Conservation (phyloP, 2,329 filamentous ascomycete genomes). For the Aureobasidium sp. region DNA sequence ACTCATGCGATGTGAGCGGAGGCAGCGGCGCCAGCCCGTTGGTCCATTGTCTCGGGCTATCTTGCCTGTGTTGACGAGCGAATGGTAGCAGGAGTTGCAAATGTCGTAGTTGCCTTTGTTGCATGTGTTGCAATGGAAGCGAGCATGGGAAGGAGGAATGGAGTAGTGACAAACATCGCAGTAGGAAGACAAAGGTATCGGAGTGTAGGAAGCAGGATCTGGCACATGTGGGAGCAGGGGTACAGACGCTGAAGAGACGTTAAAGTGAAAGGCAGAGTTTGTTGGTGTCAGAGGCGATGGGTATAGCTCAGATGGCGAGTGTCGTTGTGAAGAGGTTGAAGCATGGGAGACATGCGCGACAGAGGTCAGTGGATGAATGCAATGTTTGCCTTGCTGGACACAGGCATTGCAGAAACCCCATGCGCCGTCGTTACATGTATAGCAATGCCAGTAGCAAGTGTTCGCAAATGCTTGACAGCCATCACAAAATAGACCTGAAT, state of each 20-base stretch:
- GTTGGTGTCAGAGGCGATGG: slow-evolving; percentile 4
- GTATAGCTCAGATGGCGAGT: neutral
- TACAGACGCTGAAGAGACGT: slow-evolving; percentile 3
- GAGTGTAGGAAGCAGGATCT: slow-evolving; percentile 20
- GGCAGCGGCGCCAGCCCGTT: slow-evolving; percentile 74
- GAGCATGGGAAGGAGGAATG: slow-evolving; percentile 59
- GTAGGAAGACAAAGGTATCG: slow-evolving; percentile 61
- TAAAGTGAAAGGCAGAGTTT: slow-evolving; percentile 14
- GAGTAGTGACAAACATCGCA: slow-evolving; percentile 71
- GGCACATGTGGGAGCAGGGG: slow-evolving; percentile 28
- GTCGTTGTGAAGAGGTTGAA: neutral
- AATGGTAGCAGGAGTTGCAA: slow-evolving; percentile 68
- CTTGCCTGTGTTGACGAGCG: slow-evolving; percentile 52
- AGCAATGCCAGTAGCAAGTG: slow-evolving; percentile 83
- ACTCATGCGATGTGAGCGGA: slow-evolving; percentile 71
- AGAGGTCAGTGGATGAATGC: slow-evolving; percentile 72
- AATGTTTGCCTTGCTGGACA: slow-evolving; percentile 72
- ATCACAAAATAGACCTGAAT: slow-evolving; percentile 78
- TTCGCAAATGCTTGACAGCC: slow-evolving; percentile 66
- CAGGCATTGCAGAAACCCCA: slow-evolving; percentile 92
- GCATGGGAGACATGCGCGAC: slow-evolving; percentile 30
- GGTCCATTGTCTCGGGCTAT: slow-evolving; percentile 69
- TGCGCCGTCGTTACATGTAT: slow-evolving; percentile 78
- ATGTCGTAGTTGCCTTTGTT: slow-evolving; percentile 80
- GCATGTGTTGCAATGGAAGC: slow-evolving; percentile 76